Base-by-base conservation (phyloP, 1,284 basidiomycete genomes). In the Ganoderma lingzhi region DNA sequence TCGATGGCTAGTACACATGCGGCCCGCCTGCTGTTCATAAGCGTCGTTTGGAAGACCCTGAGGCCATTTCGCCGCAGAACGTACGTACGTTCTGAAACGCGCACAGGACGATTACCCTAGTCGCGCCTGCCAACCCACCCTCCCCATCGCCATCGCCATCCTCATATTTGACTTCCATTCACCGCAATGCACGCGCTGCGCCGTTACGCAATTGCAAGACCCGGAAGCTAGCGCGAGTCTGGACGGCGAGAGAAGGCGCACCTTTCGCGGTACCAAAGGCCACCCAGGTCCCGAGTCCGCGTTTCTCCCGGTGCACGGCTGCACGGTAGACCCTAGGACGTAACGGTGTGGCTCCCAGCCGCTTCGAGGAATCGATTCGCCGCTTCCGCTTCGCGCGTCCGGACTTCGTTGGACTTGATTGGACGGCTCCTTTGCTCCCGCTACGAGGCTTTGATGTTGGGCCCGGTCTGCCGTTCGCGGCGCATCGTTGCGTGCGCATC, bases 331-430 rank as follows among this genome's bases (percentile, higher is more conserved):
- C 4, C 53, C 30, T 32, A 30, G 32, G 53, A 15, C 30, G 39
- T 9, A 6, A n/a, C 8, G 8, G 53, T 56, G 9, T 8, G 30
- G 30, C 14, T 9, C 30, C 30, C 53, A 23, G 4, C 53, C 30
- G 32, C 30, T 56, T 56, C 53, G 53, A 56, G 53, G 53, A 32
- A 56, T 56, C 32, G 53, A 35, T 56, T 56, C 53, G 30, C 53
- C 30, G 6, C 17, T 30, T 30, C 30, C 28, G 51, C 51, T 30
- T 53, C 28, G 12, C 51, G 28, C 51, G 3, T 53, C 30, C 51
- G 10, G 45, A 8, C 51, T 53, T 8, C 51, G 10, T 48, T n/a
- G n/a, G 45, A n/a, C 17, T 23, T 35, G 53, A 56, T 56, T 56
- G 23, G 30, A 56, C 30, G 30, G 17, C 28, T 19, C 15, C 30